Base-by-base conservation (phyloP, 192 early-diverging fungal species). In the Diversispora epigaea region DNA sequence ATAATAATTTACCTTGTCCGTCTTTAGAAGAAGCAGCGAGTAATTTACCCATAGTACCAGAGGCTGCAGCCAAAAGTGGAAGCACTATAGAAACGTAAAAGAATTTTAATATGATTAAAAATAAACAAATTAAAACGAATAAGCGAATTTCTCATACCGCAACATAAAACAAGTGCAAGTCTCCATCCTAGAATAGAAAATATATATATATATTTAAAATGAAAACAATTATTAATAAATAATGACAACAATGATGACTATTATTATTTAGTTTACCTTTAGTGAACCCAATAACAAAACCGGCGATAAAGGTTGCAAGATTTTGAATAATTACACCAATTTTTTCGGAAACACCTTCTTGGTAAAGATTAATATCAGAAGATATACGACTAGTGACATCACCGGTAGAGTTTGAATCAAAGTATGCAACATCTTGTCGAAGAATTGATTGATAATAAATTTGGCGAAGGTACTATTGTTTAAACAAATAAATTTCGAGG, bases 301-400 rank as follows among this genome's bases (percentile, higher is more conserved):
- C 92, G 9, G 88, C 71, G 63, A 94, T 54, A 60, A 95, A 96
- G 15, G 84, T 86, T 8, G 88, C 72, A 17, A 84, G 22, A 62
- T 88, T 85, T 70, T 89, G 87, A 40, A 94, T 54, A 39, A 91
- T 81, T 41, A 91, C 79, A 75, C 90, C 88, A 49, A 93, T 81
- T 76, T 95, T 97, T 56, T 94, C 93, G 22, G 85, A 83, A 39
- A 93, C 89, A 25, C 93, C 94, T 64, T 95, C 95, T 80, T 96
- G 93, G 50, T 95, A 84, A 71, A 95, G 60, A 49, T 90, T 86
- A 41, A 92, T 93, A 72, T 97, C 94, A 47, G 85, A 84, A 44
- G 92, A 88, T 41, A 97, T 89, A 25, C 94, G 89, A 39, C 93
- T 91, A 4, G 91, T 91, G 39, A 97, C 84, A 22, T 93, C 88